These are phyloP conservation scores for Perilla frutescens DNA, from an alignment of 257 asterid species.

Conservation along the genomic window DNA sequence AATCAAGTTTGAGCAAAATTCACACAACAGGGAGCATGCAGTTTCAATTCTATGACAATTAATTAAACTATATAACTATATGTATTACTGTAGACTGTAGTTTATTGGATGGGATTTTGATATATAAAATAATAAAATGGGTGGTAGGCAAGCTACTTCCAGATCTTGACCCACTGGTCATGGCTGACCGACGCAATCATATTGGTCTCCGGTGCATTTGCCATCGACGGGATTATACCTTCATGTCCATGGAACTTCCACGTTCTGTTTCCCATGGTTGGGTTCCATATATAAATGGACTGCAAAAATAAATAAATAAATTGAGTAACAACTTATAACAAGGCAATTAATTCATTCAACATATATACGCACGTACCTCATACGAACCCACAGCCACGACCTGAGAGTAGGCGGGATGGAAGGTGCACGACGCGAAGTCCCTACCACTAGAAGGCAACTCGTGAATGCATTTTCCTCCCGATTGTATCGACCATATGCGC, in stretches of 20 bases:
- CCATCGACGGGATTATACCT: conserved; percentile 40
- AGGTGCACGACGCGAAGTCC: conserved; percentile 52
- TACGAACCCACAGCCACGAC: conserved; percentile 53
- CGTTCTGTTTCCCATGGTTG: conserved; percentile 37
- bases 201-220: conserved; percentile 39
- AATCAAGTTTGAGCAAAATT: too few species aligned
- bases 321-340: too few species aligned
- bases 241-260: conserved; percentile 42
- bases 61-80: too few species aligned
- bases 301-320: conserved; percentile 25
- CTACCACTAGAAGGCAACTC: conserved; percentile 38
- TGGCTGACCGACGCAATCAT: conserved; percentile 52
- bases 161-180: conserved; percentile 49
- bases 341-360: too few species aligned
- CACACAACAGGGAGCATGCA: too few species aligned
- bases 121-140: too few species aligned
- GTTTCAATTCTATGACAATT: too few species aligned
- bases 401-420: conserved; percentile 48
- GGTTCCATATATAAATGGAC: conserved; percentile 58
- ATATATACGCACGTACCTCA: conserved; percentile 30
- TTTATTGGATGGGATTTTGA: too few species aligned
- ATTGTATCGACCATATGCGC: conserved; percentile 46
- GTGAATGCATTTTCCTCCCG: conserved; percentile 40
- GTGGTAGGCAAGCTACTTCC: too few species aligned
- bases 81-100: too few species aligned